Evolutionary conservation across 768 basidiomycete species (phyloP), one percentile per base, ranked within the genome.

Genomic region (Nevesoporus exiguus): DNA sequence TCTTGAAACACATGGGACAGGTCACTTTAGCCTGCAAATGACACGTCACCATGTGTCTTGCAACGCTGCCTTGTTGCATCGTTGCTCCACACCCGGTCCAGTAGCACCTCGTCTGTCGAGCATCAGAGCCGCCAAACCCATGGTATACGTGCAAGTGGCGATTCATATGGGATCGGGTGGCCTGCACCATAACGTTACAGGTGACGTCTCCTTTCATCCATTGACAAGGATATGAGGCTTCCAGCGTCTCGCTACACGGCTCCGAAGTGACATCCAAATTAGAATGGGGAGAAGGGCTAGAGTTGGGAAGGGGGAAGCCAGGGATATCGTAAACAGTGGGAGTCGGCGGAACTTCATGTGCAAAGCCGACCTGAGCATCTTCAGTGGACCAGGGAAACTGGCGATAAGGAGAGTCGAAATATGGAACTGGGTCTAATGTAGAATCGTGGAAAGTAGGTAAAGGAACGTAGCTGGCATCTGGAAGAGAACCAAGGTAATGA

Each of bases 11-110:
- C 58, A 58, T 55, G 3, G 65, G 64, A 42, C 65, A 66, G 5
- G 63, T 61, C 33, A 68, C 65, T 33, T 68, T 66, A 2, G 61
- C 63, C 39, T 63, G 65, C 3, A 66, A 50, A 45, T 66, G 66
- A 41, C 66, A 63, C 4, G 65, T 63, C 19, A 66, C 66, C 56
- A 61, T 44, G 25, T 66, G 66, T 33, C 66, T 66, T 10, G 63
- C 65, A 21, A 66, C 61, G 53, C 63, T 68, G 25, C 66, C 65
- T 37, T 66, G 65, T 14, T 66, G 66, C 65, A 66, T 66, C 27
- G 22, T 53, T 27, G 60, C 58, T 22, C 34, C 37, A 27, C 66
- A 66, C 44, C 58, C 54, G 0, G 36, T 43, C 66, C 66, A 68
- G 37, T 33, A 22, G 52, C 65, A 68, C 31, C 33, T 57, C 19